Evolutionary conservation across 2,329 filamentous ascomycete species (phyloP).

Genomic region (Grosmannia penicillata): DNA sequence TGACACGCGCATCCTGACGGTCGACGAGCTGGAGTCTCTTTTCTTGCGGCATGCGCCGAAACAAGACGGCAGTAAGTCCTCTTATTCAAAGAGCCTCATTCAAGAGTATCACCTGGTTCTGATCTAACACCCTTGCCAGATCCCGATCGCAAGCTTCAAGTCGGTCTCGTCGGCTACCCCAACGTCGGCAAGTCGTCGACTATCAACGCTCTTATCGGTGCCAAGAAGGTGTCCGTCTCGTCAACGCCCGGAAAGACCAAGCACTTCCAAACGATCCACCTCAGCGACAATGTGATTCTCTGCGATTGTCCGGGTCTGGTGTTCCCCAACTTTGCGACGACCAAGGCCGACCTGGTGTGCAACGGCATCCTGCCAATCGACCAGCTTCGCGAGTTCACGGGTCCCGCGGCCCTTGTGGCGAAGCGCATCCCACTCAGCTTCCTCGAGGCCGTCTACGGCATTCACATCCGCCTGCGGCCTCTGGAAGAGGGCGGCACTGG

Average conservation of each 20-base stretch:
- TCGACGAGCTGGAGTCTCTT: slow-evolving; percentile 80
- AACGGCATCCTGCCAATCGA: slow-evolving; percentile 93
- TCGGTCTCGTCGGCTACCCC: slow-evolving; percentile 92
- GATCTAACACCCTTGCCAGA: slow-evolving; percentile 20
- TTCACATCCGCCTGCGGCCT: slow-evolving; percentile 68
- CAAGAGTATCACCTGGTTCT: too few relatives aligned
- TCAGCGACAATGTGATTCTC: slow-evolving; percentile 76
- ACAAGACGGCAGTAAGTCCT: slow-evolving; percentile 25
- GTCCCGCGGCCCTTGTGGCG: slow-evolving; percentile 70
- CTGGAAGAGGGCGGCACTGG: slow-evolving; percentile 89
- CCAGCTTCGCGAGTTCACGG: slow-evolving; percentile 83
- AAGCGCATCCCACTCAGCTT: slow-evolving; percentile 76
- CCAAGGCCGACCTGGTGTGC: slow-evolving; percentile 90
- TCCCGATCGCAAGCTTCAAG: slow-evolving; percentile 55
- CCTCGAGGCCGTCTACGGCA: slow-evolving; percentile 85
- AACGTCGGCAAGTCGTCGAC: slow-evolving; percentile 99
- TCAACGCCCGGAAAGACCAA: slow-evolving; percentile 97
- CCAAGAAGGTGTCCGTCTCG: slow-evolving; percentile 97
- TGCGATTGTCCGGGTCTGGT: slow-evolving; percentile 98
- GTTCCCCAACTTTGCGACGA: slow-evolving; percentile 94
- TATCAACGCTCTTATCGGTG: slow-evolving; percentile 95
- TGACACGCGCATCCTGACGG: slow-evolving; percentile 71
- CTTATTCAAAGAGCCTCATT: too few relatives aligned
- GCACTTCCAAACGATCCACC: slow-evolving; percentile 96
- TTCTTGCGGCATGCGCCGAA: slow-evolving; percentile 60